phyloP scores from a whole-genome alignment of 805 yeast species.

The Lipomyces starkeyi region DNA sequence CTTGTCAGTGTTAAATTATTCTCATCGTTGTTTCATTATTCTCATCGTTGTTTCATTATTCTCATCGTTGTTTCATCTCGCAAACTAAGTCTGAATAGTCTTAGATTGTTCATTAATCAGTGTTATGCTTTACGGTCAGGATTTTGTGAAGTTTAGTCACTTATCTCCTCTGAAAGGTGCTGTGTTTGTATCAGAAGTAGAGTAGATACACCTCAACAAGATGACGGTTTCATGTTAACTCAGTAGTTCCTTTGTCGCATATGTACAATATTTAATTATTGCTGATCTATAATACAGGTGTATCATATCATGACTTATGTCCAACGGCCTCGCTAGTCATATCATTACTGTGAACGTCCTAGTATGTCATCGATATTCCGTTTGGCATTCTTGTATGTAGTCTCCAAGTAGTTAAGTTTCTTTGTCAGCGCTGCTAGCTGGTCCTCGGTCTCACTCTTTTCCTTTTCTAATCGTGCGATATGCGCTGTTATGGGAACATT shows the following conservation, averaged over 20 bases:
- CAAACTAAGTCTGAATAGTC: background rate
- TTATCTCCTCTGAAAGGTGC: no score
- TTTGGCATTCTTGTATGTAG: slow-evolving; percentile 35
- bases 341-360: slow-evolving; percentile 17
- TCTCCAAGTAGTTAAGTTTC: slow-evolving; percentile 34
- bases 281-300: background rate
- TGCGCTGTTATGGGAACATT: slow-evolving; percentile 34
- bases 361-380: slow-evolving; percentile 33
- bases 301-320: background rate
- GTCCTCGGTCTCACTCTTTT: slow-evolving; percentile 29
- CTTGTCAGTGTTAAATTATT: background rate
- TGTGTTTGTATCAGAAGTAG: no score
- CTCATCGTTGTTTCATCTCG: background rate
- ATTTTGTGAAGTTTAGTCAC: no score
- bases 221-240: no score
- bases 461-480: slow-evolving; percentile 24
- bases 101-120: no score
- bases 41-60: no score
- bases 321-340: background rate
- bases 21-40: background rate
- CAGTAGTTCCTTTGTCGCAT: no score
- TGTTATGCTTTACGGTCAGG: no score
- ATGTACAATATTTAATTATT: background rate
- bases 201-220: no score
- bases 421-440: slow-evolving; percentile 32